Evolutionary conservation across 208 protist species (phyloP).

Genomic region (Herpetomonas samuelpessoai): DNA sequence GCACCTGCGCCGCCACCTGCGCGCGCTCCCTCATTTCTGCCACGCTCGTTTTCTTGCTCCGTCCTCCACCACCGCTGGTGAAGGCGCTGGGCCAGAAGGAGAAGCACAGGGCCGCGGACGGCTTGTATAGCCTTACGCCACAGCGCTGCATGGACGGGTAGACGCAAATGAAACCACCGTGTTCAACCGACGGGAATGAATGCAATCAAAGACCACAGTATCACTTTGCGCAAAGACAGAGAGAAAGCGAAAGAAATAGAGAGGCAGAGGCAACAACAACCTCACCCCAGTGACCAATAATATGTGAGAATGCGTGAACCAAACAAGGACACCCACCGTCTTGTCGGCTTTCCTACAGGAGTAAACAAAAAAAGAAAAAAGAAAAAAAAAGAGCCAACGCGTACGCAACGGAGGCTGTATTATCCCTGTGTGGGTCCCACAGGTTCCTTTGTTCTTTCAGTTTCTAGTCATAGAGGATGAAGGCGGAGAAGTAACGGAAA

Average conservation of each 20-base stretch:
- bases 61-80: neutral
- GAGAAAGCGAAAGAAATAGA: constrained; percentile 20
- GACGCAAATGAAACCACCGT: too few species aligned
- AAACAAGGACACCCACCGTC: constrained; percentile 10
- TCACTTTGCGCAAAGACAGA: constrained; percentile 6
- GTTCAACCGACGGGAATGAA: too few species aligned
- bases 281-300: neutral
- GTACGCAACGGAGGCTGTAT: too few species aligned
- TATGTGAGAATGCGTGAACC: constrained; percentile 5
- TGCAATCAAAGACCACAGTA: constrained; percentile 1
- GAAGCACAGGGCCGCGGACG: neutral
- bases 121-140: neutral
- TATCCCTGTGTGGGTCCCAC: too few species aligned
- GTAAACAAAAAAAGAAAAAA: constrained; percentile 17
- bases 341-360: too few species aligned
- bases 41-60: constrained; percentile 1
- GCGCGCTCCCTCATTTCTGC: neutral
- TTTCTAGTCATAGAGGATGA: too few species aligned
- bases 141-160: too few species aligned
- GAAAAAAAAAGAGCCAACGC: constrained; percentile 1
- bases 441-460: constrained; percentile 7
- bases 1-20: constrained; percentile 1
- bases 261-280: constrained; percentile 19
- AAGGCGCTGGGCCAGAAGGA: neutral
- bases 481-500: too few species aligned